These are phyloP conservation scores for Rachicladosporium sp. DNA, from an alignment of 2,329 filamentous ascomycete species.

Conservation along the genomic window DNA sequence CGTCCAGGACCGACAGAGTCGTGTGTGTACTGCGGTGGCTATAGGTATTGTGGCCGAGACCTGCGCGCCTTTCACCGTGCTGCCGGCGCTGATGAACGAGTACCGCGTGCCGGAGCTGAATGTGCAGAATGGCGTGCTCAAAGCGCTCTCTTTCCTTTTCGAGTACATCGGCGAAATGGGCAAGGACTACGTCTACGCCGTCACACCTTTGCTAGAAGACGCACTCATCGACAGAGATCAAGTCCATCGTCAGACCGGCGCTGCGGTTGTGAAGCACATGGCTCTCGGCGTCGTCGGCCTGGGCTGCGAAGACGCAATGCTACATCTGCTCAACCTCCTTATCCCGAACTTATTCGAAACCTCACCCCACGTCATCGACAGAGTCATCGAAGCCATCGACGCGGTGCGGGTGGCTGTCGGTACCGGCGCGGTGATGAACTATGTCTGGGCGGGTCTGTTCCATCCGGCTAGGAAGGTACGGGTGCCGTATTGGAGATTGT, in stretches of 20 bases:
- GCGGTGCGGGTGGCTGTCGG: conserved; percentile 89
- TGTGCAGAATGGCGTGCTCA: conserved; percentile 96
- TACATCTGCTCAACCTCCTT: conserved; percentile 89
- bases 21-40: conserved; percentile 95
- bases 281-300: conserved; percentile 94
- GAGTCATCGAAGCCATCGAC: conserved; percentile 94
- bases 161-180: conserved; percentile 99
- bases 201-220: conserved; percentile 89
- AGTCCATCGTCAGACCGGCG: conserved; percentile 92
- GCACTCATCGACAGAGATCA: conserved; percentile 96
- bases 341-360: conserved; percentile 98
- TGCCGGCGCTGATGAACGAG: conserved; percentile 98
- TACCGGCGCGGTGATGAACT: conserved; percentile 88
- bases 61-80: conserved; percentile 92
- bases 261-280: conserved; percentile 94
- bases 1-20: conserved; percentile 93
- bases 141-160: conserved; percentile 91
- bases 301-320: conserved; percentile 96
- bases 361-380: conserved; percentile 93
- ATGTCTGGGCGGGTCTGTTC: conserved; percentile 95
- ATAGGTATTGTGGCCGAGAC: conserved; percentile 98
- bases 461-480: conserved; percentile 92
- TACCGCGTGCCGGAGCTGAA: conserved; percentile 97
- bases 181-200: conserved; percentile 98
- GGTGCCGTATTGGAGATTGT: conserved; percentile 88